Base-by-base conservation (phyloP, 2,329 filamentous ascomycete species). In the Xylariaceae sp. region DNA sequence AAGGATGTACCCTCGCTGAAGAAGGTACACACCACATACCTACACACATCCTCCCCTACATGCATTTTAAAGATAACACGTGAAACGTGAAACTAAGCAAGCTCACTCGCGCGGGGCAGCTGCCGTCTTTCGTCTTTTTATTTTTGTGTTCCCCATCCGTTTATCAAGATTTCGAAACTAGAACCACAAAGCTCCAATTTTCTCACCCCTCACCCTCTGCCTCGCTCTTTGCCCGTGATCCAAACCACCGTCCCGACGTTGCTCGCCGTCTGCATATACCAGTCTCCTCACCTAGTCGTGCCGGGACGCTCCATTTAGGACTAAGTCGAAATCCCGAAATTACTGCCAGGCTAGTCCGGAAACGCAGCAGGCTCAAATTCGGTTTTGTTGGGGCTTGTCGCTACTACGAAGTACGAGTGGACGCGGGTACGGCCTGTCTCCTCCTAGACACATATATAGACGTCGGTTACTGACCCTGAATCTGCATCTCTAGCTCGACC, bases 161-260 rank as follows among this genome's bases (percentile, higher is more conserved):
- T 34, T n/a, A 50, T 47, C 13, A 34, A 49, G n/a, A 55, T 37
- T 48, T 51, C 35, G 53, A 56, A 45, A 55, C 51, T 55, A 42
- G 37, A 55, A 62, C 52, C 53, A 58, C 57, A 56, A 51, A 60
- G 60, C 62, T 58, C 62, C 62, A 63, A 47, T 63, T 62, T 64
- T 64, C 59, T 58, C 62, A 58, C 60, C 59, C 59, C 62, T 62
- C 47, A 35, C 34, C 57, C 57, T 55, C 48, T 18, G 51, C 51
- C 37, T 17, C 45, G 39, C 53, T 30, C 23, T 30, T 30, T 30
- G 23, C 23, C 23, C 23, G 23, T 30, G 23, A 30, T 30, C 23
- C 23, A 30, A 30, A 30, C 23, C 23, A 30, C 23, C 23, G 23
- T 30, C 23, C 23, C 23, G 3, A 8, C 23, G n/a, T 30, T 4